Percentiles rank a stretch among this genome's conserved stretches.
These are phyloP conservation scores for Glebionis coronaria DNA, from an alignment of 129 eudicot genomes.

Conservation along the genomic window DNA sequence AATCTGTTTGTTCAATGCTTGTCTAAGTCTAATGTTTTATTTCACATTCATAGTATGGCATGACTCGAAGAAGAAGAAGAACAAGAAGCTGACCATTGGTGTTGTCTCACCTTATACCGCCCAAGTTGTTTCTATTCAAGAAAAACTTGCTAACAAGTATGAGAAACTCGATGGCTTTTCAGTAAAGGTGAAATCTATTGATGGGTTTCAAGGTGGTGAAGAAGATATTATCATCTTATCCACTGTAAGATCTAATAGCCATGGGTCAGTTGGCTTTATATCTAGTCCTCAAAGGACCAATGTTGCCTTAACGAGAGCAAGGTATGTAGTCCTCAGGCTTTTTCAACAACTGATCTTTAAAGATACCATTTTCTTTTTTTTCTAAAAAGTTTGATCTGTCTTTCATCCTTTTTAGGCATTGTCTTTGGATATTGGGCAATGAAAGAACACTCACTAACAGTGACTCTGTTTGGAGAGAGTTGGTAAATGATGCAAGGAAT, in stretches of 20 bases:
- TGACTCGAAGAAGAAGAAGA: not conserved
- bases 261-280: not conserved
- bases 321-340: too few species aligned
- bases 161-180: not conserved
- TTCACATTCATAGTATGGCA: not conserved
- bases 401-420: not conserved
- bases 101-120: not conserved
- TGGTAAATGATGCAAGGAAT: not conserved
- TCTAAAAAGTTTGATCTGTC: too few species aligned
- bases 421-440: not conserved
- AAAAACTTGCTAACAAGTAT: not conserved
- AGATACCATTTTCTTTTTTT: too few species aligned
- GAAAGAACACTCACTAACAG: not conserved
- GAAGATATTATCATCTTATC: not conserved
- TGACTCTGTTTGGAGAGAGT: not conserved
- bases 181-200: not conserved
- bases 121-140: not conserved
- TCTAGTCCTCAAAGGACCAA: not conserved
- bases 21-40: not conserved
- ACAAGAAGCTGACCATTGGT: not conserved
- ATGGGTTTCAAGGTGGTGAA: not conserved
- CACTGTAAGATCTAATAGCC: not conserved
- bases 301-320: not conserved
- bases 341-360: too few species aligned
- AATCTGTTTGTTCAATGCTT: too few species aligned